phyloP scores from a whole-genome alignment of 805 yeast genomes.

The Lipomyces starkeyi region DNA sequence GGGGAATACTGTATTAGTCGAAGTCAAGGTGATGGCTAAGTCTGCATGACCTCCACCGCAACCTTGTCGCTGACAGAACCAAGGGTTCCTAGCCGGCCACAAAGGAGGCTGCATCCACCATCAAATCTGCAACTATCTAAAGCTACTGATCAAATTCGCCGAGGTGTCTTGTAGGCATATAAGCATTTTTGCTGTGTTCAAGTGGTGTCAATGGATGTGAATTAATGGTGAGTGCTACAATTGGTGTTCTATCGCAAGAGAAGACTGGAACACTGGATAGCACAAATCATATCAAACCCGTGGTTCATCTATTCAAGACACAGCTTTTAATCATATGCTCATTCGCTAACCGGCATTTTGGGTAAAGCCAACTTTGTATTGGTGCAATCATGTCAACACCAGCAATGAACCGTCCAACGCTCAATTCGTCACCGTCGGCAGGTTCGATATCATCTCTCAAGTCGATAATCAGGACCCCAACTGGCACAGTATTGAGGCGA shows the following conservation, averaged over 20 bases:
- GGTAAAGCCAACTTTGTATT: not conserved
- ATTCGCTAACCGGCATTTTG: not conserved
- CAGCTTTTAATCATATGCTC: not conserved
- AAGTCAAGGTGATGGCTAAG: too few relatives aligned
- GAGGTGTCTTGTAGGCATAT: not conserved
- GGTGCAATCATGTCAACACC: not conserved
- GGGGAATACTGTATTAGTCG: not conserved
- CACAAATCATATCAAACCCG: too few relatives aligned
- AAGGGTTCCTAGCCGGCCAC: not conserved
- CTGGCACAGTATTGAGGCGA: not conserved
- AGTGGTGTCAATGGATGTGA: not conserved
- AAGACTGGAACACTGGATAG: not conserved
- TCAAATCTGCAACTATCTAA: not conserved
- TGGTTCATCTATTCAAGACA: too few relatives aligned
- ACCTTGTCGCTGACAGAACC: not conserved
- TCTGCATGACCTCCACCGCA: not conserved
- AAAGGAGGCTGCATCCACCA: not conserved
- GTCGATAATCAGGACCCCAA: conserved; percentile 4
- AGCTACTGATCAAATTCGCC: not conserved
- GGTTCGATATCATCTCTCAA: conserved; percentile 10
- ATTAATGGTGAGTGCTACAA: not conserved
- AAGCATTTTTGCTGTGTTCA: not conserved
- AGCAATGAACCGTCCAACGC: not conserved
- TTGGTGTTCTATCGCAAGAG: not conserved
- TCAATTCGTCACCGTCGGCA: conserved; percentile 6